phyloP scores from a whole-genome alignment of 2,329 filamentous ascomycete species.

The Colletotrichum musicola region DNA sequence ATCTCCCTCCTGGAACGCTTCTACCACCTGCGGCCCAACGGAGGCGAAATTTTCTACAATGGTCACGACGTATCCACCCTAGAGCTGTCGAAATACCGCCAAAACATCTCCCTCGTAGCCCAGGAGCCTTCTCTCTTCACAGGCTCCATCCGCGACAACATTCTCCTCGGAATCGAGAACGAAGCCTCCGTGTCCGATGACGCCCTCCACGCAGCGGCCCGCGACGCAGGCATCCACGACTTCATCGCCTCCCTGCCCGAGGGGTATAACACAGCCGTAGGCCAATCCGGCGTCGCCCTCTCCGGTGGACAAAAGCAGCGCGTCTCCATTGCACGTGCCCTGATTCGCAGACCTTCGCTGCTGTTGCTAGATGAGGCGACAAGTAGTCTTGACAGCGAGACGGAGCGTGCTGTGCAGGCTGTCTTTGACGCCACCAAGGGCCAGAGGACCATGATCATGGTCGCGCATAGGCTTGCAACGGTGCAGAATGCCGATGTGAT shows the following conservation, averaged over 20 bases:
- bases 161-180: constrained; percentile 41
- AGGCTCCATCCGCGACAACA: constrained; percentile 50
- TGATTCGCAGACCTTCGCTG: constrained; percentile 31
- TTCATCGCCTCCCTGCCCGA: constrained; percentile 77
- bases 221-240: constrained; percentile 73
- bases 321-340: constrained; percentile 56
- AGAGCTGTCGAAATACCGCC: constrained; percentile 46
- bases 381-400: constrained; percentile 36
- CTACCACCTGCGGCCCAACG: constrained; percentile 38
- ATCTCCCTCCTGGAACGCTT: constrained; percentile 47
- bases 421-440: constrained; percentile 35
- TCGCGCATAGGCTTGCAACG: constrained; percentile 57
- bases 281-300: constrained; percentile 44
- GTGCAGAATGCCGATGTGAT: constrained; percentile 58
- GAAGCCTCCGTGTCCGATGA: constrained; percentile 30
- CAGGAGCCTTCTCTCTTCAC: constrained; percentile 59
- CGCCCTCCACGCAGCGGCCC: constrained; percentile 38
- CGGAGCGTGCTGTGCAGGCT: constrained; percentile 34
- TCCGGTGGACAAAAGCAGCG: constrained; percentile 70
- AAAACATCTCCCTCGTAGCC: constrained; percentile 54
- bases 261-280: constrained; percentile 63
- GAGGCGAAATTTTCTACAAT: constrained; percentile 47
- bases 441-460: constrained; percentile 46
- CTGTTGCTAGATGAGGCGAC: constrained; percentile 35
- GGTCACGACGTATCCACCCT: constrained; percentile 46